Percentiles rank a stretch among this genome's conserved stretches.
phyloP scores from a whole-genome alignment of 768 basidiomycete species.

The Erythrobasidium yunnanense region DNA sequence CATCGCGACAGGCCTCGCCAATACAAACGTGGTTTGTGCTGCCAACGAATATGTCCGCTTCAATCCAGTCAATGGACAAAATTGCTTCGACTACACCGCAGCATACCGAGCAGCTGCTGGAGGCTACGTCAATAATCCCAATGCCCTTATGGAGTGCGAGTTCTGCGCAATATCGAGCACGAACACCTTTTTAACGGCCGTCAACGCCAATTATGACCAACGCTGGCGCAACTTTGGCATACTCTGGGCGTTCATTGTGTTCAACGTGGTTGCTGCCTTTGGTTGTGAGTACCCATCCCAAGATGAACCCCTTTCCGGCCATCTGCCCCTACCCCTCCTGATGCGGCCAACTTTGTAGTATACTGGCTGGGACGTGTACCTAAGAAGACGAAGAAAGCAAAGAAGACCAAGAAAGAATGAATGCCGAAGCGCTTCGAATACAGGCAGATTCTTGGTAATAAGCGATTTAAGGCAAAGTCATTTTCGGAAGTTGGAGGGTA shows the following conservation, averaged over 20 bases:
- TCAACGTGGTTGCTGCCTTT: constrained; percentile 30
- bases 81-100: constrained; percentile 50
- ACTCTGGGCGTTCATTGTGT: constrained; percentile 40
- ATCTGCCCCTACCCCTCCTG: too few species aligned
- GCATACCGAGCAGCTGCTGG: constrained; percentile 26
- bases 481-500: too few species aligned
- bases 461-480: too few species aligned
- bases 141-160: constrained; percentile 50
- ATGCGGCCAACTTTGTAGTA: too few species aligned
- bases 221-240: constrained; percentile 30
- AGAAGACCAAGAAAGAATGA: constrained; percentile 27
- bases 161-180: constrained; percentile 56
- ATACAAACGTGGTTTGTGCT: constrained; percentile 47
- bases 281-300: too few species aligned
- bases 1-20: constrained; percentile 38
- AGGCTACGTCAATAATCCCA: constrained; percentile 42
- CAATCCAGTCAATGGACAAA: constrained; percentile 49
- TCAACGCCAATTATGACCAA: neutral
- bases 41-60: constrained; percentile 55
- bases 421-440: too few species aligned
- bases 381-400: constrained; percentile 31
- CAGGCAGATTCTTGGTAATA: too few species aligned
- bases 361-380: constrained; percentile 37
- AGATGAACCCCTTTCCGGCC: too few species aligned
- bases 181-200: constrained; percentile 50